Base-by-base conservation (phyloP, 2,329 filamentous ascomycete genomes). In the Neobulgaria alba region DNA sequence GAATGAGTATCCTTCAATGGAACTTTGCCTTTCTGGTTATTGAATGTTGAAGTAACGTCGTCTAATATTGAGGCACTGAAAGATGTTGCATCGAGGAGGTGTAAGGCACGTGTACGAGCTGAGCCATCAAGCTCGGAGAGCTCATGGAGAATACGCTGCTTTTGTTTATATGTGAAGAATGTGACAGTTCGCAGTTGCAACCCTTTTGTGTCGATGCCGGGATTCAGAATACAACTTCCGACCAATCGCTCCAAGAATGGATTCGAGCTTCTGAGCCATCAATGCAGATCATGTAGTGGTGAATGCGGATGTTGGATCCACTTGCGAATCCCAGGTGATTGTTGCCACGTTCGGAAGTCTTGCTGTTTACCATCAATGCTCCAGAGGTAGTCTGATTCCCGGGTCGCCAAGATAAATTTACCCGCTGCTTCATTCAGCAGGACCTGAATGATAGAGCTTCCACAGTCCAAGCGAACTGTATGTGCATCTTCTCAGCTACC, bases 381-480 rank as follows among this genome's bases (percentile, higher is more conserved):
- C 46, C 56, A 59, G 20, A 63, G 33, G 40, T 60, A 45, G 38
- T 61, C 57, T 8, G 57, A 57, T 41, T 57, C 48, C 14, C 47
- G 48, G 34, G 59, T 61, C 14, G 60, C 57, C 26, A 62, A 29
- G 32, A 63, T 36, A 30, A 61, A 58, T 29, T 57, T 61, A 3
- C 47, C 49, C n/a, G 43, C 48, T 15, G 20, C 20, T 16, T 57
- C 55, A 38, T 45, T 49, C n/a, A 54, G 43, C 33, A 61, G 38
- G 15, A 57, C 43, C 39, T 58, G 52, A 10, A 48, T 45, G 26
- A 61, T 55, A 20, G 57, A 45, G 14, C 47, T 44, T 3, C 45
- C 42, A 19, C 43, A 50, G 4, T 57, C 44, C 15, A 59, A 49
- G 10, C 47, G 48, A 45, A 17, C 19, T 19, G 36, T 18, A 12